phyloP scores from a whole-genome alignment of 2,329 filamentous ascomycete genomes.

The Gremmenia infestans region DNA sequence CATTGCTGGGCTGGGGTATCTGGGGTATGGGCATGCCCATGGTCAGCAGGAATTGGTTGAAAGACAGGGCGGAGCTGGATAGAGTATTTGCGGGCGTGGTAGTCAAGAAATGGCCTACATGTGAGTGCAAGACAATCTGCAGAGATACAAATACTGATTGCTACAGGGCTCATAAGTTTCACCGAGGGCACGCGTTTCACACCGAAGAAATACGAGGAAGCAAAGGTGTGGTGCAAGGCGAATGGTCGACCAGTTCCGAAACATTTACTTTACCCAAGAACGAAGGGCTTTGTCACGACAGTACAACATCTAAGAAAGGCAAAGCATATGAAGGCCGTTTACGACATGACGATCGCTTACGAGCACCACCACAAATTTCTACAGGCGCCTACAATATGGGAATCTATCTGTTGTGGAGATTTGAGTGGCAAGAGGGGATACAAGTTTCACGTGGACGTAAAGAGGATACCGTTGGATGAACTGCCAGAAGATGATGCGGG shows the following conservation, averaged over 20 bases:
- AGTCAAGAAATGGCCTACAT: constrained; percentile 49
- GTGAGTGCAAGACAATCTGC: constrained; percentile 36
- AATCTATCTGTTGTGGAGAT: constrained; percentile 40
- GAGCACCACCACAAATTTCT: constrained; percentile 40
- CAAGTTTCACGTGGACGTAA: constrained; percentile 46
- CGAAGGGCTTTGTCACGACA: constrained; percentile 55
- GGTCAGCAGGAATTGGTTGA: constrained; percentile 55
- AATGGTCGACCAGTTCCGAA: constrained; percentile 46
- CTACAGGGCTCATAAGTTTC: constrained; percentile 57
- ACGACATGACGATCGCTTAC: constrained; percentile 53
- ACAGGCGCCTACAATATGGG: constrained; percentile 47
- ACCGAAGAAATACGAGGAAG: constrained; percentile 45
- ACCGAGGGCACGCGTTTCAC: constrained; percentile 60
- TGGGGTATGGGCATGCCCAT: constrained; percentile 63
- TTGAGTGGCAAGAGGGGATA: constrained; percentile 39
- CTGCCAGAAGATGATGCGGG: constrained; percentile 44
- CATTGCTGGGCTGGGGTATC: constrained; percentile 58
- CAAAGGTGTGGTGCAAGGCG: constrained; percentile 47
- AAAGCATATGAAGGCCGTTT: constrained; percentile 48
- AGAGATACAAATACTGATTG: constrained; percentile 1
- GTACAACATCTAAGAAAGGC: constrained; percentile 50
- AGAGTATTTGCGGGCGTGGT: constrained; percentile 52
- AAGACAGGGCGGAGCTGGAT: constrained; percentile 51
- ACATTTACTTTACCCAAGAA: constrained; percentile 56
- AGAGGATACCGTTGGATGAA: constrained; percentile 44